Conservation (phyloP, 345 rosid genomes). For the Reutealis trisperma region DNA sequence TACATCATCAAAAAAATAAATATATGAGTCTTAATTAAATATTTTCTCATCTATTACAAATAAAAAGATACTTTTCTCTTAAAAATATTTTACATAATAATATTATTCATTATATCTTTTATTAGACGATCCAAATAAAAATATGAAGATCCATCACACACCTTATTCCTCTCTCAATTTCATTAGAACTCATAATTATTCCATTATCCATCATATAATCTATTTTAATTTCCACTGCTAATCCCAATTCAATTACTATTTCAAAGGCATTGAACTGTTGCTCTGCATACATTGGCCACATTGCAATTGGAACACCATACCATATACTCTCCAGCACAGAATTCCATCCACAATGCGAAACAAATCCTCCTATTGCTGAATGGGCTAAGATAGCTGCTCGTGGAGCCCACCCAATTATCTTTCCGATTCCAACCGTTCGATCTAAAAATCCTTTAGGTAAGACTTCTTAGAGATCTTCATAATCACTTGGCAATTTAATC, state of each 20-base stretch:
- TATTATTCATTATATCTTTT: not conserved
- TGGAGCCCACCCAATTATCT: constrained; percentile 19
- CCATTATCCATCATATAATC: not conserved
- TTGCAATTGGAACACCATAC: constrained; percentile 13
- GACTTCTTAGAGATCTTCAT: not conserved
- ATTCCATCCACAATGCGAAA: constrained; percentile 21
- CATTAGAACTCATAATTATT: not conserved
- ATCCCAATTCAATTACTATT: constrained; percentile 1
- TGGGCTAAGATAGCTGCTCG: not conserved
- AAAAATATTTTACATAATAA: too few relatives aligned
- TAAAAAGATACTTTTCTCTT: too few relatives aligned
- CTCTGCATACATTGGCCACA: constrained; percentile 13
- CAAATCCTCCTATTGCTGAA: constrained; percentile 3
- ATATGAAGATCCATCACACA: constrained; percentile 2
- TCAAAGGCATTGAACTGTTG: constrained; percentile 14
- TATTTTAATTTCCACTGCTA: not conserved
- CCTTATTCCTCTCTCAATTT: not conserved
- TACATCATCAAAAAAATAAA: too few relatives aligned
- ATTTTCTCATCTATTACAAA: too few relatives aligned
- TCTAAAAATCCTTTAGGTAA: constrained; percentile 5
- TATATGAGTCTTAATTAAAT: too few relatives aligned
- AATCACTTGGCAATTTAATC: not conserved
- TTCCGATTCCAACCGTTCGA: constrained; percentile 7
- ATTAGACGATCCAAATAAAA: too few relatives aligned
- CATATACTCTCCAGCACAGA: constrained; percentile 14